Evolutionary conservation across 1,284 basidiomycete genomes (phyloP).

Genomic region (Pseudozyma pruni): DNA sequence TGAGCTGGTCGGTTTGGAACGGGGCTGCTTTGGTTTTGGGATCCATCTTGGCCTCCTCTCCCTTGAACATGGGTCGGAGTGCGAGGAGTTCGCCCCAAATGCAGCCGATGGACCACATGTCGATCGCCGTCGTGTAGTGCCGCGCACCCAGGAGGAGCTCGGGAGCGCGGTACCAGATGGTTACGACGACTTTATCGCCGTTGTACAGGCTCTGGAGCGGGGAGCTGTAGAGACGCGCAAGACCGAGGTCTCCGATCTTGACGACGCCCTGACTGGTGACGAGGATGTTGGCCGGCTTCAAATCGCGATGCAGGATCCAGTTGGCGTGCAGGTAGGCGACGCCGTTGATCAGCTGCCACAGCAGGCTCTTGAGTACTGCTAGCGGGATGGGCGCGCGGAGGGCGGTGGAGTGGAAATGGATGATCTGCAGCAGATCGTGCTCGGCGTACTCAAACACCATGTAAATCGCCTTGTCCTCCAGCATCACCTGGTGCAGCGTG

Average conservation of each 20-base stretch:
- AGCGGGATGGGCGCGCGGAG: constrained; percentile 79
- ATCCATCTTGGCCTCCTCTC: constrained; percentile 96
- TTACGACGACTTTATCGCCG: constrained; percentile 97
- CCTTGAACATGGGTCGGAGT: constrained; percentile 96
- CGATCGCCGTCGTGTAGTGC: constrained; percentile 95
- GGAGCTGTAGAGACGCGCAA: constrained; percentile 86
- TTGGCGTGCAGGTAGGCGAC: constrained; percentile 92
- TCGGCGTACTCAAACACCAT: constrained; percentile 99
- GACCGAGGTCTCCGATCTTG: constrained; percentile 96
- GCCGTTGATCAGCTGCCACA: constrained; percentile 95
- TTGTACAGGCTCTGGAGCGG: constrained; percentile 81
- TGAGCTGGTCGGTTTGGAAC: constrained; percentile 78
- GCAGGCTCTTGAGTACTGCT: constrained; percentile 87
- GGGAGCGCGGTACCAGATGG: constrained; percentile 98
- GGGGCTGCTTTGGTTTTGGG: constrained; percentile 63
- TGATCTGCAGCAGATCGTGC: constrained; percentile 89
- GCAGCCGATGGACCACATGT: constrained; percentile 98
- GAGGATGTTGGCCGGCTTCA: constrained; percentile 98
- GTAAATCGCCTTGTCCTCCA: constrained; percentile 87
- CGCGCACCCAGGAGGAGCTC: constrained; percentile 93
- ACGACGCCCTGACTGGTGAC: constrained; percentile 88
- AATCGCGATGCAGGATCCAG: constrained; percentile 94
- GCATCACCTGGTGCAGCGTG: constrained; percentile 88
- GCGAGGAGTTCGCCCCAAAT: constrained; percentile 95
- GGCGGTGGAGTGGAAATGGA: constrained; percentile 94